Evolutionary conservation across 1,284 basidiomycete genomes (phyloP).

Genomic region (Phlebopus sp.): DNA sequence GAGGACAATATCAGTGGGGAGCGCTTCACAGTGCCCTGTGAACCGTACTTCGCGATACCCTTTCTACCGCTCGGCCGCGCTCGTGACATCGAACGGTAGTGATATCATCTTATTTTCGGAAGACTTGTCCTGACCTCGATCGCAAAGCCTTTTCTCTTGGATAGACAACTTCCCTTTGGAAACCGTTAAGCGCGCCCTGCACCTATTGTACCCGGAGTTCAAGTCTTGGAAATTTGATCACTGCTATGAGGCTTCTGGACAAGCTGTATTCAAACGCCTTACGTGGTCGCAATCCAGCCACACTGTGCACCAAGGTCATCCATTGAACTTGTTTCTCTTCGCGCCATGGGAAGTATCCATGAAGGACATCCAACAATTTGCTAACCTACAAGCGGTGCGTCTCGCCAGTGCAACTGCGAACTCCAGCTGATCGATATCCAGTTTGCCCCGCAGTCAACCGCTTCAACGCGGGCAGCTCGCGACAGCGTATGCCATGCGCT

Average conservation of each 20-base stretch:
- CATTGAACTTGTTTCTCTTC: slow-evolving; percentile 54
- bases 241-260: slow-evolving; percentile 38
- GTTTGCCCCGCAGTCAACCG: slow-evolving; percentile 23
- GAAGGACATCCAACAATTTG: slow-evolving; percentile 55
- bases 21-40: slow-evolving; percentile 44
- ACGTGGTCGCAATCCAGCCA: slow-evolving; percentile 43
- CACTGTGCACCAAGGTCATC: slow-evolving; percentile 21
- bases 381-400: slow-evolving; percentile 44
- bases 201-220: slow-evolving; percentile 44
- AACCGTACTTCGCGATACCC: slow-evolving; percentile 35
- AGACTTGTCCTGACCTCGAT: slow-evolving; percentile 10
- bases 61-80: slow-evolving; percentile 26
- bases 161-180: slow-evolving; percentile 52
- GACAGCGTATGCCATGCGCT: slow-evolving; percentile 25
- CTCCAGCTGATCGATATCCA: slow-evolving; percentile 11
- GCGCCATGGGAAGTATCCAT: slow-evolving; percentile 63
- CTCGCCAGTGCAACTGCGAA: neutral
- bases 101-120: neutral
- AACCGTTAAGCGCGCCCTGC: slow-evolving; percentile 52
- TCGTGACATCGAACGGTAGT: slow-evolving; percentile 41
- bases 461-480: slow-evolving; percentile 32
- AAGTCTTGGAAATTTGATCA: slow-evolving; percentile 41
- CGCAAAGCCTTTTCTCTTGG: slow-evolving; percentile 39
- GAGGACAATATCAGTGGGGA: slow-evolving; percentile 40
- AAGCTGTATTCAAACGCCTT: slow-evolving; percentile 43